phyloP scores from a whole-genome alignment of 768 basidiomycete genomes.

The Thelephora aurantiotincta region DNA sequence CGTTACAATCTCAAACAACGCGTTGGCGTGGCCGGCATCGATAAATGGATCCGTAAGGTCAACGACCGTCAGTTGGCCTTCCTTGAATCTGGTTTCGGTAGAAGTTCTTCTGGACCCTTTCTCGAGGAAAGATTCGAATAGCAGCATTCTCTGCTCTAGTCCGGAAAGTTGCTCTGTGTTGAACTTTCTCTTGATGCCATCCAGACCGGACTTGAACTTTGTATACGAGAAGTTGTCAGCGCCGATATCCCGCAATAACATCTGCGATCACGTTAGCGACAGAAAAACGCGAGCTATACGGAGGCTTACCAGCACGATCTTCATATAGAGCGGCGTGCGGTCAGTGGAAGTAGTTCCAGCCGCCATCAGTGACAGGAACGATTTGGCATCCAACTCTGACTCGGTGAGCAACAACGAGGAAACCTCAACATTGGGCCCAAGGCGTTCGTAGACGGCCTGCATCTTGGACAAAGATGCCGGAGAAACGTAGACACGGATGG shows the following conservation, averaged over 20 bases:
- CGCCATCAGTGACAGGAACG: conserved; percentile 58
- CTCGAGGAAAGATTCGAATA: conserved; percentile 39
- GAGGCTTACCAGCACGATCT: conserved; percentile 34
- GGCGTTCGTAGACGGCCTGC: conserved; percentile 34
- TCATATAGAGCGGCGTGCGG: conserved; percentile 44
- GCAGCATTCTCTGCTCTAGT: conserved; percentile 47
- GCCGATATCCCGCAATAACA: conserved; percentile 47
- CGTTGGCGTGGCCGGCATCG: conserved; percentile 46
- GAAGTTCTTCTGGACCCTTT: conserved; percentile 2
- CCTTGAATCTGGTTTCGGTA: conserved; percentile 21
- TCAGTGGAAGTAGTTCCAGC: conserved; percentile 32
- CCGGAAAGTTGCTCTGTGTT: conserved; percentile 41
- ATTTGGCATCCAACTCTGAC: conserved; percentile 45
- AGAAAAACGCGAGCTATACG: background rate
- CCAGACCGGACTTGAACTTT: conserved; percentile 33
- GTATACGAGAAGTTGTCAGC: conserved; percentile 36
- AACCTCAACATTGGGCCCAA: conserved; percentile 32
- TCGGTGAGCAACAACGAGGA: conserved; percentile 37
- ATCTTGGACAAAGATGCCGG: conserved; percentile 45
- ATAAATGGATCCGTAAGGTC: conserved; percentile 60
- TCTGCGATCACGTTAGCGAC: conserved; percentile 18
- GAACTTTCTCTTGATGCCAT: conserved; percentile 33
- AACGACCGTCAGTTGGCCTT: conserved; percentile 45
- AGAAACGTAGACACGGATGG: conserved; percentile 36
- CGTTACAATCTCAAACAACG: conserved; percentile 49